A percentile compares a stretch with the other conserved stretches of the same genome.
phyloP scores from a whole-genome alignment of 1,284 basidiomycete species.

The Ganoderma lingzhi region DNA sequence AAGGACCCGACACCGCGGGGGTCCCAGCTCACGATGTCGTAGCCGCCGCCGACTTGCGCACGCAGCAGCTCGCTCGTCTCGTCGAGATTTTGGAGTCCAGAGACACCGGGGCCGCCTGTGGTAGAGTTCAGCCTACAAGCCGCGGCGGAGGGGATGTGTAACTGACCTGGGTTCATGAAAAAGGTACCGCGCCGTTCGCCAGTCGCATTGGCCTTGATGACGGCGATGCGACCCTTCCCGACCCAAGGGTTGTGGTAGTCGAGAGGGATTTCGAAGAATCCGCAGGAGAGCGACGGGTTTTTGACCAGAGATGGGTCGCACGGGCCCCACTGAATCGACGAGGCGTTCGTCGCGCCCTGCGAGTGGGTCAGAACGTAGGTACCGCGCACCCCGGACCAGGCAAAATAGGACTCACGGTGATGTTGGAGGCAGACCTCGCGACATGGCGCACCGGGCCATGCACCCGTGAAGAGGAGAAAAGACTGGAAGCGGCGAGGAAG shows the following conservation, averaged over 20 bases:
- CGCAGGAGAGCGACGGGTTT: conserved; percentile 20
- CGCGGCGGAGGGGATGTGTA: neutral
- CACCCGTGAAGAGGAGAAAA: neutral
- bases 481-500: neutral
- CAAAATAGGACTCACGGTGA: neutral
- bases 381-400: neutral
- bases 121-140: neutral
- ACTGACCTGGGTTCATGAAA: conserved; percentile 22
- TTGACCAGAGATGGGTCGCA: conserved; percentile 10
- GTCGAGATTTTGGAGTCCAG: neutral
- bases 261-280: conserved; percentile 20
- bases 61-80: conserved; percentile 1
- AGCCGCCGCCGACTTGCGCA: conserved; percentile 13
- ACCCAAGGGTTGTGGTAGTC: conserved; percentile 23
- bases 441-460: neutral
- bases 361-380: neutral
- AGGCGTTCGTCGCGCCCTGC: neutral
- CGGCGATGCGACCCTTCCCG: conserved; percentile 17
- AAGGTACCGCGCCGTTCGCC: conserved; percentile 15
- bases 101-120: conserved; percentile 9
- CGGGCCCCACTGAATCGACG: conserved; percentile 16
- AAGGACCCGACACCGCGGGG: conserved; percentile 26
- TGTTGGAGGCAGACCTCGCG: neutral
- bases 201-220: conserved; percentile 24
- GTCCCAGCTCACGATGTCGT: conserved; percentile 28